Percentiles rank a stretch among this genome's conserved stretches.
These are phyloP conservation scores for Boletus subcaerulescens DNA, from an alignment of 768 basidiomycete genomes.

Conservation along the genomic window DNA sequence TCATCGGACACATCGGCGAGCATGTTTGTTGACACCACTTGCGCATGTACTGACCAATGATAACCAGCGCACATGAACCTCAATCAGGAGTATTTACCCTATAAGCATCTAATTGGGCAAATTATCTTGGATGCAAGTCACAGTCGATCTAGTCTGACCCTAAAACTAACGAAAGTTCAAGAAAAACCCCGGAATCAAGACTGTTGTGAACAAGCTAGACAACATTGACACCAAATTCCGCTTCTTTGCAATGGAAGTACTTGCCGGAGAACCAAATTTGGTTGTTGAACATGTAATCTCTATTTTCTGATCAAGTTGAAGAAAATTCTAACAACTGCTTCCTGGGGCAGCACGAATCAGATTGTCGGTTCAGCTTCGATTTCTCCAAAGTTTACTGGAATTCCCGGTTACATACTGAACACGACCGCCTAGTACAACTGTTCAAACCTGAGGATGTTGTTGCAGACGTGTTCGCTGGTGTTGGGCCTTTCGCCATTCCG, in stretches of 20 bases:
- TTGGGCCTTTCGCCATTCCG: conserved; percentile 94
- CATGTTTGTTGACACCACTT: neutral
- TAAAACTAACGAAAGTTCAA: conserved; percentile 30
- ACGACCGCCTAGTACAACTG: conserved; percentile 73
- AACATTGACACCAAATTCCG: conserved; percentile 83
- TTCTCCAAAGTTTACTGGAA: conserved; percentile 99
- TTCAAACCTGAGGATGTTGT: conserved; percentile 78
- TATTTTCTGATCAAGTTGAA: neutral
- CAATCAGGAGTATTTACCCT: conserved; percentile 86
- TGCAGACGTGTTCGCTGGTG: conserved; percentile 94
- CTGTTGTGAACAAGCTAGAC: conserved; percentile 94
- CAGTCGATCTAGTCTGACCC: neutral
- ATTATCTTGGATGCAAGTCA: conserved; percentile 81
- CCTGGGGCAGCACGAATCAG: conserved; percentile 66
- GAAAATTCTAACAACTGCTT: neutral
- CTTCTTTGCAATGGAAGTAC: conserved; percentile 93
- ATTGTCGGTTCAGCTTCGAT: conserved; percentile 89
- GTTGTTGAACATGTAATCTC: conserved; percentile 80
- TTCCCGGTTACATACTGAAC: conserved; percentile 89
- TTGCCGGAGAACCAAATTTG: conserved; percentile 88
- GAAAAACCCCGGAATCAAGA: conserved; percentile 84
- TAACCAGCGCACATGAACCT: conserved; percentile 85
- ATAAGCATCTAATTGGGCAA: conserved; percentile 87
- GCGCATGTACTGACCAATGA: conserved; percentile 1
- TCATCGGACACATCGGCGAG: conserved; percentile 88